These are phyloP conservation scores for Pholiota molesta DNA, from an alignment of 768 basidiomycete species.

Conservation along the genomic window DNA sequence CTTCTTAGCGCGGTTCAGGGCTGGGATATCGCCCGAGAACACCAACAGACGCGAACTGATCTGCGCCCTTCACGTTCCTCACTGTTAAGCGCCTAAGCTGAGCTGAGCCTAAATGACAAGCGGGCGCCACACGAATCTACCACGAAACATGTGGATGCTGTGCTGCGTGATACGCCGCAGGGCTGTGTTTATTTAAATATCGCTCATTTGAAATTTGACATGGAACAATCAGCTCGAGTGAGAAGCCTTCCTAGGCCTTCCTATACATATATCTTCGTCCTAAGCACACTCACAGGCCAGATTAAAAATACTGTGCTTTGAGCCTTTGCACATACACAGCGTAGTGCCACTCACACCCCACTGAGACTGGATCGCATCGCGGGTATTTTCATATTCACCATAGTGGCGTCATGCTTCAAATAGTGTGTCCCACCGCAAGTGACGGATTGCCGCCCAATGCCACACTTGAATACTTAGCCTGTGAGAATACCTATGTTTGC, in stretches of 20 bases:
- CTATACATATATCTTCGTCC: neutral
- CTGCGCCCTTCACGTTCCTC: neutral
- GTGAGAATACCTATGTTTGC: neutral
- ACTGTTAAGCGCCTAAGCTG: neutral
- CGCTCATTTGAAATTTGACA: neutral
- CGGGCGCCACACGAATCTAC: too few relatives aligned
- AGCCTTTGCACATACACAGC: neutral
- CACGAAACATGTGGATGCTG: neutral
- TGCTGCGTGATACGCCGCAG: neutral
- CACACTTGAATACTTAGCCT: too few relatives aligned
- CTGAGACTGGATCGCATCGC: neutral
- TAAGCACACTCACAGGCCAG: neutral
- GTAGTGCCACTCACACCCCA: neutral
- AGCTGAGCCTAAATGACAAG: neutral
- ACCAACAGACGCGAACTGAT: too few relatives aligned
- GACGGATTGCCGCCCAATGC: neutral
- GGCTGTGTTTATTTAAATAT: neutral
- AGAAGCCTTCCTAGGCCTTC: neutral
- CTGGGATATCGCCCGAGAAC: too few relatives aligned
- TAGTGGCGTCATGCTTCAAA: neutral
- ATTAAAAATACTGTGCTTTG: neutral
- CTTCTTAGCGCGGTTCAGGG: too few relatives aligned
- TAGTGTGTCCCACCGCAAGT: neutral
- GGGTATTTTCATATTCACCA: too few relatives aligned
- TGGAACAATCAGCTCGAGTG: neutral